phyloP scores from a whole-genome alignment of 1,139 yeast genomes.

The Candida mesenterica region DNA sequence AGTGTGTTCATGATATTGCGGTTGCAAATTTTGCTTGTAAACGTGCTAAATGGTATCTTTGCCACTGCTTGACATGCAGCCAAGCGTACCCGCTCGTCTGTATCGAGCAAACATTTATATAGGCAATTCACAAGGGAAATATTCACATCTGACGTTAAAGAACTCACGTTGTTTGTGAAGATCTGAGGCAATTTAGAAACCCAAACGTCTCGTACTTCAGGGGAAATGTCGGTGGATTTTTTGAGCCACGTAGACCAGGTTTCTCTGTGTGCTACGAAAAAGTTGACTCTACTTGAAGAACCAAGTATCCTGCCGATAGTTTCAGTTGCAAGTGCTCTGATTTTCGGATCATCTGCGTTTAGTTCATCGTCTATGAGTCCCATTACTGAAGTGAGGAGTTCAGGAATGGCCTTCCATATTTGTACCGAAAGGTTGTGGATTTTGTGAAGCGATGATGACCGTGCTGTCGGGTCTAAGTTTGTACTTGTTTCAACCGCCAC shows the following conservation, averaged over 20 bases:
- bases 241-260: slow-evolving; percentile 72
- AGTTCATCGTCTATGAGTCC: slow-evolving; percentile 82
- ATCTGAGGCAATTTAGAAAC: slow-evolving; percentile 48
- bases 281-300: slow-evolving; percentile 38
- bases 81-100: slow-evolving; percentile 71
- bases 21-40: slow-evolving; percentile 46
- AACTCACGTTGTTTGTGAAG: slow-evolving; percentile 29
- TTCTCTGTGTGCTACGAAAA: slow-evolving; percentile 56
- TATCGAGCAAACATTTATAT: slow-evolving; percentile 68
- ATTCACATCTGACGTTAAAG: slow-evolving; percentile 46
- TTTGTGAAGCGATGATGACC: slow-evolving; percentile 17
- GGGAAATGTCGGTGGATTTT: slow-evolving; percentile 67
- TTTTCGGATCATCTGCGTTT: slow-evolving; percentile 62
- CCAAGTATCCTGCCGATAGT: slow-evolving; percentile 70
- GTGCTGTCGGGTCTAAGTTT: slow-evolving; percentile 13
- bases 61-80: slow-evolving; percentile 54
- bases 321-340: slow-evolving; percentile 68
- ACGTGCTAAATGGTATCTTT: slow-evolving; percentile 35
- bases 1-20: slow-evolving; percentile 52
- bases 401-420: slow-evolving; percentile 80
- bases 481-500: too few relatives aligned
- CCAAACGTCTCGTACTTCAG: slow-evolving; percentile 70
- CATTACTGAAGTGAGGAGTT: slow-evolving; percentile 67
- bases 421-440: slow-evolving; percentile 64
- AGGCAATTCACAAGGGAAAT: slow-evolving; percentile 58